A percentile compares a stretch with the other conserved stretches of the same genome.
Evolutionary conservation across 176 grass and related monocot genomes (phyloP).

Genomic region (Cymbopogon citratus): DNA sequence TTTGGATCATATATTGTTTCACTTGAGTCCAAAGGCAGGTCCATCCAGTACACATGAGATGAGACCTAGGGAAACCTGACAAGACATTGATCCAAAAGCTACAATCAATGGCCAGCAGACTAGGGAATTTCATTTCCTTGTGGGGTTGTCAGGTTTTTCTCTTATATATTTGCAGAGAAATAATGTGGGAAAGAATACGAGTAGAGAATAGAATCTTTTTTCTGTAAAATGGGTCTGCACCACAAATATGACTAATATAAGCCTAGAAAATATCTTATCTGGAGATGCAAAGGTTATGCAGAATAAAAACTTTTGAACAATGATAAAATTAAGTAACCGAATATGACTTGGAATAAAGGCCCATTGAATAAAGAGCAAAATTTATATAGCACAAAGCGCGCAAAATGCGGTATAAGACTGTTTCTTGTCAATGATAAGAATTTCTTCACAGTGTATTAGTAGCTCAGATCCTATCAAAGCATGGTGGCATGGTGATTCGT

Average conservation of each 20-base stretch:
- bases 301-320: conserved; percentile 21
- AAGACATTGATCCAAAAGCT: conserved; percentile 16
- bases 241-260: conserved; percentile 15
- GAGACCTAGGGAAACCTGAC: conserved; percentile 15
- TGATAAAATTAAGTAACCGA: not conserved
- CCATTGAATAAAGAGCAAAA: conserved; percentile 35
- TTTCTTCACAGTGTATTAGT: conserved; percentile 15
- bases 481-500: not conserved
- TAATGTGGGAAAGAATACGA: not conserved
- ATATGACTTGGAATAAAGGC: conserved; percentile 32
- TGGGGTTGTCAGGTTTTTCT: not conserved
- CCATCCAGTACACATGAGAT: conserved; percentile 19
- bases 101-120: conserved; percentile 10
- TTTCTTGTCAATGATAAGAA: conserved; percentile 13
- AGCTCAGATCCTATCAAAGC: conserved; percentile 34
- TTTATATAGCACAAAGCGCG: not conserved
- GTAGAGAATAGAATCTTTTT: not conserved
- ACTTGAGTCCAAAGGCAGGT: conserved; percentile 28
- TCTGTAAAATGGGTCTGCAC: not conserved
- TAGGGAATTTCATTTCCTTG: conserved; percentile 8
- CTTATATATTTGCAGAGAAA: conserved; percentile 1
- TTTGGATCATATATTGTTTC: conserved; percentile 49
- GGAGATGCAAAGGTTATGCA: conserved; percentile 27
- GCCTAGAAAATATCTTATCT: conserved; percentile 25
- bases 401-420: conserved; percentile 11